Percentiles rank a stretch among this genome's conserved stretches.
phyloP scores from a whole-genome alignment of 768 basidiomycete species.

The Boletus bicolor region DNA sequence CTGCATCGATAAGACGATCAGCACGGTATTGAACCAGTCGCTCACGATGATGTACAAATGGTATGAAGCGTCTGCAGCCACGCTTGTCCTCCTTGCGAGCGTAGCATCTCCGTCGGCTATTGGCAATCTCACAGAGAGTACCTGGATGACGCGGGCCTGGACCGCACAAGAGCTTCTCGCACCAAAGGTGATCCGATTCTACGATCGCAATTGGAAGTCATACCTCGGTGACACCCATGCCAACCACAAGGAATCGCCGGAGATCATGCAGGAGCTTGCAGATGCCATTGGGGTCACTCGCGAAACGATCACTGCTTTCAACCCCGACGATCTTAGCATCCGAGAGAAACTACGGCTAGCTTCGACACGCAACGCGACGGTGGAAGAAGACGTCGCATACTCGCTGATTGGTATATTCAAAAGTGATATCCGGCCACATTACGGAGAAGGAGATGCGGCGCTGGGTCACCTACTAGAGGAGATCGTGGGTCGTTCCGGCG shows the following conservation, averaged over 20 bases:
- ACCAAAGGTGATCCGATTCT: conserved; percentile 8
- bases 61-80: too few relatives aligned
- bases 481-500: not conserved
- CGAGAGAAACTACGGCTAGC: not conserved
- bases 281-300: too few relatives aligned
- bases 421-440: not conserved
- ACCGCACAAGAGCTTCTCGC: conserved; percentile 15
- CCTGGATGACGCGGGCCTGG: conserved; percentile 14
- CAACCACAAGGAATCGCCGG: too few relatives aligned
- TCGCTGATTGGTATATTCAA: not conserved
- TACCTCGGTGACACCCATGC: conserved; percentile 1
- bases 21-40: conserved; percentile 3
- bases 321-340: not conserved
- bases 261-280: too few relatives aligned
- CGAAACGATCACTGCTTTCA: not conserved
- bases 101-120: not conserved
- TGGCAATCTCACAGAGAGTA: not conserved
- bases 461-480: not conserved
- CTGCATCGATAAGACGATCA: conserved; percentile 11
- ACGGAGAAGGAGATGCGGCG: not conserved
- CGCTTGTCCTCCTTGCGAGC: not conserved
- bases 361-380: not conserved
- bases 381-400: not conserved
- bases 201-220: conserved; percentile 5
- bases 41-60: not conserved